Percentiles rank a stretch among this genome's conserved stretches.
Evolutionary conservation across 306 rosid genomes (phyloP).

Genomic region (Vachellia pachyceras): DNA sequence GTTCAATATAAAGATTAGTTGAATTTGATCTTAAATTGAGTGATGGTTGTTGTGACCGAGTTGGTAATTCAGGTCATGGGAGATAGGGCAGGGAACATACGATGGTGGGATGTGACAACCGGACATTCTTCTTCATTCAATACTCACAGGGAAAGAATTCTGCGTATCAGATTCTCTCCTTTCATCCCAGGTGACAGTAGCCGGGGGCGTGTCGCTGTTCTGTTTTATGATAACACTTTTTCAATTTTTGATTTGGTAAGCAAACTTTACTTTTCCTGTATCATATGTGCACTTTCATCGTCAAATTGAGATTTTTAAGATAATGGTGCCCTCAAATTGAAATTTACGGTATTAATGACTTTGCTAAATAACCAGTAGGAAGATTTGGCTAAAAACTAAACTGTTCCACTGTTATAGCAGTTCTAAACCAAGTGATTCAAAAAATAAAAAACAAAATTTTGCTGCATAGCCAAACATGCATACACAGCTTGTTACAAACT

Average conservation of each 20-base stretch:
- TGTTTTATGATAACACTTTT: conserved; percentile 92
- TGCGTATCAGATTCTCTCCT: conserved; percentile 92
- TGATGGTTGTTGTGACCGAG: conserved; percentile 49
- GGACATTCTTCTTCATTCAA: conserved; percentile 95
- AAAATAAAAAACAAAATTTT: not conserved
- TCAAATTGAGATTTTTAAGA: not conserved
- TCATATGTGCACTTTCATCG: conserved; percentile 6
- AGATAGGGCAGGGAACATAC: conserved; percentile 85
- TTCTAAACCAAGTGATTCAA: not conserved
- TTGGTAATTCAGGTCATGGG: conserved; percentile 91
- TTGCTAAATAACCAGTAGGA: not conserved
- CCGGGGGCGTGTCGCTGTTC: conserved; percentile 93
- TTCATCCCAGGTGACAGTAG: conserved; percentile 84
- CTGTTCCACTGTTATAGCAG: not conserved
- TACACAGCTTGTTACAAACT: not conserved
- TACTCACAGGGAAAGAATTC: conserved; percentile 95
- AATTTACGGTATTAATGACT: not conserved
- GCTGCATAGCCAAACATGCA: not conserved
- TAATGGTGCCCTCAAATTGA: not conserved
- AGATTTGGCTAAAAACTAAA: not conserved
- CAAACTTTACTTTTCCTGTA: conserved; percentile 31
- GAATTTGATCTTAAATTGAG: conserved; percentile 37
- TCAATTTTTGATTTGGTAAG: conserved; percentile 95
- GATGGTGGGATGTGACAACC: conserved; percentile 98
- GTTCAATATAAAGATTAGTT: conserved; percentile 25